Percentiles rank a stretch among this genome's conserved stretches.
Evolutionary conservation across 352 stramenopile species (phyloP).

Genomic region (Phytophthora crassamura): DNA sequence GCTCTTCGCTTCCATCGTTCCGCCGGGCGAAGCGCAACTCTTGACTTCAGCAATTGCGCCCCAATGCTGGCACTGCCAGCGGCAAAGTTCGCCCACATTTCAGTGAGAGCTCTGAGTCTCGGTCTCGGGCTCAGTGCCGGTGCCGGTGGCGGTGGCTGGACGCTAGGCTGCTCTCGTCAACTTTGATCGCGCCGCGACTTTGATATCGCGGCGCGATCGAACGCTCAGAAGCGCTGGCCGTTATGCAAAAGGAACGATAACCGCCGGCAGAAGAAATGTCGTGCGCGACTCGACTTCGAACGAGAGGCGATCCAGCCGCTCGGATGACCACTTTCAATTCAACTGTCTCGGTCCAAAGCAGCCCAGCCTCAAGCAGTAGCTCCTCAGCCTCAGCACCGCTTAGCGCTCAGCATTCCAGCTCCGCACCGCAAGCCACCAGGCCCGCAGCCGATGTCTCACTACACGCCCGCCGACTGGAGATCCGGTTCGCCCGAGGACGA

Average conservation of each 20-base stretch:
- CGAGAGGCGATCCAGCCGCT: not conserved
- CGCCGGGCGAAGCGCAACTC: conserved; percentile 6
- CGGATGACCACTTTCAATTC: conserved; percentile 38
- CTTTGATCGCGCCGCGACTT: not conserved
- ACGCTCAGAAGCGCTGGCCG: conserved; percentile 27
- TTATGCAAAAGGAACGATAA: conserved; percentile 24
- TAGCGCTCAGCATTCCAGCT: too few relatives aligned
- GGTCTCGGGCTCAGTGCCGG: not conserved
- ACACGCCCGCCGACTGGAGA: conserved; percentile 31
- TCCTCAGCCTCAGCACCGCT: too few relatives aligned
- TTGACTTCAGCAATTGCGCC: conserved; percentile 5
- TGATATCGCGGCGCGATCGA: conserved; percentile 14
- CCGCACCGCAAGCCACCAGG: too few relatives aligned
- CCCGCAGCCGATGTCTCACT: conserved; percentile 16
- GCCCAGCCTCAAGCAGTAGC: conserved; percentile 14
- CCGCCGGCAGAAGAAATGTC: conserved; percentile 31
- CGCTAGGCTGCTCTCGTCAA: too few relatives aligned
- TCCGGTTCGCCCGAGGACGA: conserved; percentile 24
- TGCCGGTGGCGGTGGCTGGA: too few relatives aligned
- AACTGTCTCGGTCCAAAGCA: conserved; percentile 25
- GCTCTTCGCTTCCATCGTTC: not conserved
- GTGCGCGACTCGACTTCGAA: conserved; percentile 3
- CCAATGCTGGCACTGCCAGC: not conserved
- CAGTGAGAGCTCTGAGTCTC: conserved; percentile 7
- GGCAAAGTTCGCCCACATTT: conserved; percentile 3